Percentiles rank a stretch among this genome's conserved stretches.
These are phyloP conservation scores for Avena sativa DNA, from an alignment of 176 grass and related monocot genomes.

Conservation along the genomic window DNA sequence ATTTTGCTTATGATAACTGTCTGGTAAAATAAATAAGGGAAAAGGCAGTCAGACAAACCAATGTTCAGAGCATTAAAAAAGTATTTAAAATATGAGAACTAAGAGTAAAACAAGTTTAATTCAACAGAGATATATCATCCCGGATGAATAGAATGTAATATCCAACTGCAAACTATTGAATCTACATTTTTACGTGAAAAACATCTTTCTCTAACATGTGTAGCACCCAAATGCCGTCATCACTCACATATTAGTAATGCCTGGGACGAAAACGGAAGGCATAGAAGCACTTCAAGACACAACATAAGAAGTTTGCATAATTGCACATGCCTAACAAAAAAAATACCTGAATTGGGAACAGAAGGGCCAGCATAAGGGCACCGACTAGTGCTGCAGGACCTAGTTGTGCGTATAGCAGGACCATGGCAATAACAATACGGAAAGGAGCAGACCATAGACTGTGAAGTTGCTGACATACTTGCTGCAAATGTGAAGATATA, in stretches of 20 bases:
- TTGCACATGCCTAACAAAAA: slow-evolving; percentile 33
- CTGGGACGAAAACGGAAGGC: slow-evolving; percentile 19
- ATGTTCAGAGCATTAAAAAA: slow-evolving; percentile 1
- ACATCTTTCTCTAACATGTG: slow-evolving; percentile 36
- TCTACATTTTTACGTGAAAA: slow-evolving; percentile 25
- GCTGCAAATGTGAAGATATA: slow-evolving; percentile 62
- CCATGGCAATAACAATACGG: slow-evolving; percentile 81
- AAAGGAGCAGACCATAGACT: slow-evolving; percentile 99
- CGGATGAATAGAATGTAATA: slow-evolving; percentile 32
- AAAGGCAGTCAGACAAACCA: neutral
- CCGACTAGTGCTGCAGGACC: slow-evolving; percentile 84
- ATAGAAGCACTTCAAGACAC: slow-evolving; percentile 24
- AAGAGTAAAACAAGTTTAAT: slow-evolving; percentile 2
- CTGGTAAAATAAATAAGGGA: slow-evolving; percentile 52
- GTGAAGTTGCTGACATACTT: slow-evolving; percentile 98
- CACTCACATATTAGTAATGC: slow-evolving; percentile 7
- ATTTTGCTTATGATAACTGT: slow-evolving; percentile 92
- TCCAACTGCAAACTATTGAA: slow-evolving; percentile 1
- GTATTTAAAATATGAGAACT: slow-evolving; percentile 9
- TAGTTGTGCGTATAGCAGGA: slow-evolving; percentile 83
- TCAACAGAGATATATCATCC: neutral
- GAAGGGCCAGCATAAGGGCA: slow-evolving; percentile 81
- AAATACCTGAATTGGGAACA: slow-evolving; percentile 92
- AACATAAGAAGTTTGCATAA: slow-evolving; percentile 16
- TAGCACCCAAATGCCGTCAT: slow-evolving; percentile 12